Conservation (phyloP, 352 stramenopile species). For the Phytophthora nicotianae region DNA sequence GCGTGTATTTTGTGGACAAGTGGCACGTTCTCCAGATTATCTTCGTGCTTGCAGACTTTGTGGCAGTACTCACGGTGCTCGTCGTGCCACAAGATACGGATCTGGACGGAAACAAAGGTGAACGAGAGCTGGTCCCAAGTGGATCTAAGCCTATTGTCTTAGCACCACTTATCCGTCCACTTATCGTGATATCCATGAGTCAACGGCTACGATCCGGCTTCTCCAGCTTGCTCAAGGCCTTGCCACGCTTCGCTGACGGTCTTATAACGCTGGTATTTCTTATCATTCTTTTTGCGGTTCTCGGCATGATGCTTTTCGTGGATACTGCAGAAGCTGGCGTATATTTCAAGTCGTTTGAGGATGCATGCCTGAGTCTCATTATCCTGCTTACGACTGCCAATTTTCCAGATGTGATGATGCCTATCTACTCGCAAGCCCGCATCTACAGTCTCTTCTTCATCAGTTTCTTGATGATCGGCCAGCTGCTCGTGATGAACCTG, state of each 20-base stretch:
- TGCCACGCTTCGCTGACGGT: not conserved
- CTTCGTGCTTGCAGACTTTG: not conserved
- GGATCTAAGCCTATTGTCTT: not conserved
- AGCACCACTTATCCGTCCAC: not conserved
- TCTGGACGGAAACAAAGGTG: not conserved
- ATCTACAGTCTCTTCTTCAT: slow-evolving; percentile 2
- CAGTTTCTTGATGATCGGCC: slow-evolving; percentile 2
- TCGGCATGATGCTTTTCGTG: slow-evolving; percentile 1
- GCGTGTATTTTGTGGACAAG: slow-evolving; percentile 1
- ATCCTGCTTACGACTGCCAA: slow-evolving; percentile 1
- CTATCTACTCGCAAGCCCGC: not conserved
- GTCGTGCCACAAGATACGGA: not conserved
- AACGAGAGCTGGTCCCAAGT: not conserved
- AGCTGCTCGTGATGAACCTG: slow-evolving; percentile 2
- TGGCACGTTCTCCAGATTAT: slow-evolving; percentile 1
- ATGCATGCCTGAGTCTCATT: not conserved
- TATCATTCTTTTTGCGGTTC: slow-evolving; percentile 1
- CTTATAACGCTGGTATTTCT: not conserved
- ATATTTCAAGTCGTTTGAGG: slow-evolving; percentile 2
- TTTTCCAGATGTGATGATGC: slow-evolving; percentile 2
- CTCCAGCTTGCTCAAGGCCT: not conserved
- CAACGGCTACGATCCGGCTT: not conserved
- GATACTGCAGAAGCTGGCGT: not conserved
- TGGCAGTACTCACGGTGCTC: slow-evolving; percentile 1
- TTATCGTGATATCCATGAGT: not conserved